Percentiles rank a stretch among this genome's conserved stretches.
Evolutionary conservation across 148 eudicot species (phyloP).

Genomic region (Camellia lanceoleosa): DNA sequence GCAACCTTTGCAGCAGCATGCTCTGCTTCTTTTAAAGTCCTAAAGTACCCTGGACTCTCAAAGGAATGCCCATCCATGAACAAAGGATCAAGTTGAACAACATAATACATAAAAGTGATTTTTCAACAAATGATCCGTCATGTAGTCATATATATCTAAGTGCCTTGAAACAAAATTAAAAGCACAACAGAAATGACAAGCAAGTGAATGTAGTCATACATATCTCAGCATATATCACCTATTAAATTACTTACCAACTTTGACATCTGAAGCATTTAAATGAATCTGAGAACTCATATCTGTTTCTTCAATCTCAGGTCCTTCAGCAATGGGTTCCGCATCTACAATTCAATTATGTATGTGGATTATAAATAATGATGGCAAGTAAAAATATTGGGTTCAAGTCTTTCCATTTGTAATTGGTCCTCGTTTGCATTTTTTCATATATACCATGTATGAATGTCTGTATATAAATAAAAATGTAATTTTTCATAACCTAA

Average conservation of each 20-base stretch:
- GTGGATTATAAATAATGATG: no score
- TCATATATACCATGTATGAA: no score
- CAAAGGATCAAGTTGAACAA: not conserved
- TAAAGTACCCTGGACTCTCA: conserved; percentile 23
- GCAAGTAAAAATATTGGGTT: no score
- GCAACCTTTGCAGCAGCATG: conserved; percentile 24
- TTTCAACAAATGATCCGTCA: not conserved
- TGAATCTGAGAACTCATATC: not conserved
- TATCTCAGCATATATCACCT: not conserved
- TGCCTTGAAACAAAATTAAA: no score
- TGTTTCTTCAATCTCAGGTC: conserved; percentile 3
- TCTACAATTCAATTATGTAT: conserved; percentile 4
- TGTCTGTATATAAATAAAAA: no score
- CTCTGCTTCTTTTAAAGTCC: conserved; percentile 26
- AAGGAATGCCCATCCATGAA: conserved; percentile 12
- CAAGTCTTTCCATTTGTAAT: no score
- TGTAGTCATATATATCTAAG: not conserved
- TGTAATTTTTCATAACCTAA: no score
- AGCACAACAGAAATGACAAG: no score
- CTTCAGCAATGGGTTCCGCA: conserved; percentile 16
- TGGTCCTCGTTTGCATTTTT: no score
- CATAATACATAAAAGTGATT: not conserved
- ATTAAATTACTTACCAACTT: conserved; percentile 11
- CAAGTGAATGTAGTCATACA: not conserved
- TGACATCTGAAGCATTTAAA: conserved; percentile 16